Evolutionary conservation across 2,329 filamentous ascomycete species (phyloP), one percentile per base, ranked within the genome.

Genomic region (Periconia sp.): DNA sequence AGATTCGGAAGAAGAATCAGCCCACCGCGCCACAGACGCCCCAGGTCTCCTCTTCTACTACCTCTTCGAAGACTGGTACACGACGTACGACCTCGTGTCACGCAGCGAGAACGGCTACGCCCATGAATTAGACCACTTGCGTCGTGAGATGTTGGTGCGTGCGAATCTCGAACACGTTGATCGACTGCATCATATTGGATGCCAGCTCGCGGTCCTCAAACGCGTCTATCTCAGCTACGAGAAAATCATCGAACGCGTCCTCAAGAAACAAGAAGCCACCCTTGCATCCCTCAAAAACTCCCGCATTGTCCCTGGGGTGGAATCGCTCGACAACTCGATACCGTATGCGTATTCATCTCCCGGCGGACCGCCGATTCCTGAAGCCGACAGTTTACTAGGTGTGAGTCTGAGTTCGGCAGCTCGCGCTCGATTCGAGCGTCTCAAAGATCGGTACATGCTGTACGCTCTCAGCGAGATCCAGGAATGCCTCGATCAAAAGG

Each of bases 1-100:
- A 9, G 64, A 74, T 50, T 77, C 72, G 13, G 70, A 76, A 14
- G 76, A 78, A 57, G 78, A 80, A 58, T 76, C 74, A 1, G 76
- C 72, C 0, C 77, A 81, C 56, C 69, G 75, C 52, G 60, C 75
- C 7, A 77, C 79, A 2, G 84, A 87, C 60, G 80, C 80, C 1
- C 80, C 85, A 0, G 85, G 84, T 18, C 76, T 85, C 18, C 73
- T 87, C 2, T 87, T 87, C 71, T 88, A 86, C 66, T 87, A 87
- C 61, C 72, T 88, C 0, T 88, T 88, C 61, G 85, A 88, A 62
- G 85, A 87, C 63, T 87, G 85, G 76, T 79, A 79, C 35, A 82
- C 83, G 3, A 84, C 82, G 1, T 83, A 82, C 48, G 79, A 79
- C 23, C 75, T 87, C 11, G 75, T 87, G 13, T 81, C 78, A 10